Conservation (phyloP, 768 basidiomycete species). For the Trametes gibbosa region DNA sequence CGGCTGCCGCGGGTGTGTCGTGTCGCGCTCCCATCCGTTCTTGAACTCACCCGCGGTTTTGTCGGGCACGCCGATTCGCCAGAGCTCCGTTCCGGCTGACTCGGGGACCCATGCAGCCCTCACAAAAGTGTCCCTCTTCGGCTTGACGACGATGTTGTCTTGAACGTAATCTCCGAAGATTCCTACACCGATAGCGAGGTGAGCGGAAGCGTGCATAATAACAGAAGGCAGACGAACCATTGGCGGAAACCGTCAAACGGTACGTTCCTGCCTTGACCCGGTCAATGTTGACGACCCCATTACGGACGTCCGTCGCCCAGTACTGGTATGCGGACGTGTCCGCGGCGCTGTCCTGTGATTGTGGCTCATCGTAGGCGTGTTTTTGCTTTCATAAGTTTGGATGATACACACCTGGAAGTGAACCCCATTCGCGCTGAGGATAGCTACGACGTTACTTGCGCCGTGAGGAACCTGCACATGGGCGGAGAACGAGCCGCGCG, state of each 20-base stretch:
- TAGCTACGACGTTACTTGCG: slow-evolving; percentile 21
- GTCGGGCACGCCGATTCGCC: slow-evolving; percentile 29
- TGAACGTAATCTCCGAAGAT: slow-evolving; percentile 30
- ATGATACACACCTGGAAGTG: slow-evolving; percentile 17
- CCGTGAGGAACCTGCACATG: slow-evolving; percentile 18
- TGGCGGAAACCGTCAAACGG: slow-evolving; percentile 27
- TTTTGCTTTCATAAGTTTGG: neutral
- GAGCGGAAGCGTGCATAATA: too few species aligned
- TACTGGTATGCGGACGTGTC: slow-evolving; percentile 28
- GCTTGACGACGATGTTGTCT: slow-evolving; percentile 23
- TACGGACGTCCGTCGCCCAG: slow-evolving; percentile 21
- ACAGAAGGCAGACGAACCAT: neutral
- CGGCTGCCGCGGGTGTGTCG: slow-evolving; percentile 21
- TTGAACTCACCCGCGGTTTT: slow-evolving; percentile 27
- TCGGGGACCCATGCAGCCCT: slow-evolving; percentile 24
- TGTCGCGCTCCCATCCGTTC: slow-evolving; percentile 26
- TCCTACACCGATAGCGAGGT: slow-evolving; percentile 1
- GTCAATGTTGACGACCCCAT: slow-evolving; percentile 20
- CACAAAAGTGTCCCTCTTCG: slow-evolving; percentile 16
- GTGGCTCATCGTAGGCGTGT: too few species aligned
- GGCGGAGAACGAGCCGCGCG: slow-evolving; percentile 23
- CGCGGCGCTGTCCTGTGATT: slow-evolving; percentile 23
- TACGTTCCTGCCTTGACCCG: slow-evolving; percentile 30
- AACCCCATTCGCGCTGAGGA: slow-evolving; percentile 26
- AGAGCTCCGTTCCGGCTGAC: slow-evolving; percentile 26